These are phyloP conservation scores for Mucor sp. DNA, from an alignment of 371 early-diverging fungal species.

Conservation along the genomic window DNA sequence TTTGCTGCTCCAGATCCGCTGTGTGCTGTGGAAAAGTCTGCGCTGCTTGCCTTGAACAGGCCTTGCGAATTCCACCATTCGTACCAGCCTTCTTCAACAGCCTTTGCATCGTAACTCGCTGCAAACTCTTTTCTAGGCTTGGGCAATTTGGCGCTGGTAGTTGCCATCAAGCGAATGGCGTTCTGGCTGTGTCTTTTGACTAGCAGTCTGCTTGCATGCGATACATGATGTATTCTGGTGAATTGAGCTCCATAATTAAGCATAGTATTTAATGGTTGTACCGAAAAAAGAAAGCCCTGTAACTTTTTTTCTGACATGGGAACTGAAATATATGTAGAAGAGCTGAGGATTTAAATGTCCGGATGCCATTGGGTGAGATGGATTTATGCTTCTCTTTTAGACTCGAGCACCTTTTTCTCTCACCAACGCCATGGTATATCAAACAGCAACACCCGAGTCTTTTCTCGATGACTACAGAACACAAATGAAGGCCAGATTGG, in stretches of 20 bases:
- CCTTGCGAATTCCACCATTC: constrained; percentile 73
- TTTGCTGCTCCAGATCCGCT: not conserved
- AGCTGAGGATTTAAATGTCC: not conserved
- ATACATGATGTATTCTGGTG: not conserved
- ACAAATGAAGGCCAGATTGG: constrained; percentile 23
- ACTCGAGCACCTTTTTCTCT: not conserved
- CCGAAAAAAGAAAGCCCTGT: not conserved
- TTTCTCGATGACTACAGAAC: constrained; percentile 12
- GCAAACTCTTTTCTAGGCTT: constrained; percentile 36
- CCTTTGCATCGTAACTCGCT: constrained; percentile 32
- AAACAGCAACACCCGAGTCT: constrained; percentile 26
- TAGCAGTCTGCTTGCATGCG: not conserved
- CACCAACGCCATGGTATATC: not conserved
- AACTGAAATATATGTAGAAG: not conserved
- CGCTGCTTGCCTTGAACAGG: constrained; percentile 29
- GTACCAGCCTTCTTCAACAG: constrained; percentile 71
- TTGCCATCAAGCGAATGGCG: not conserved
- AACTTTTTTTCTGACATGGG: not conserved
- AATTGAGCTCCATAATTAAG: not conserved
- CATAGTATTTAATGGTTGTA: not conserved
- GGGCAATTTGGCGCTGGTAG: not conserved
- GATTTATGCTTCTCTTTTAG: not conserved
- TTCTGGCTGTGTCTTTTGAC: not conserved
- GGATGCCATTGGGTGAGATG: not conserved
- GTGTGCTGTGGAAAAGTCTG: constrained; percentile 1